Evolutionary conservation across 1,284 basidiomycete species (phyloP), one percentile per base, ranked within the genome.

Genomic region (Inonotus hispidus): DNA sequence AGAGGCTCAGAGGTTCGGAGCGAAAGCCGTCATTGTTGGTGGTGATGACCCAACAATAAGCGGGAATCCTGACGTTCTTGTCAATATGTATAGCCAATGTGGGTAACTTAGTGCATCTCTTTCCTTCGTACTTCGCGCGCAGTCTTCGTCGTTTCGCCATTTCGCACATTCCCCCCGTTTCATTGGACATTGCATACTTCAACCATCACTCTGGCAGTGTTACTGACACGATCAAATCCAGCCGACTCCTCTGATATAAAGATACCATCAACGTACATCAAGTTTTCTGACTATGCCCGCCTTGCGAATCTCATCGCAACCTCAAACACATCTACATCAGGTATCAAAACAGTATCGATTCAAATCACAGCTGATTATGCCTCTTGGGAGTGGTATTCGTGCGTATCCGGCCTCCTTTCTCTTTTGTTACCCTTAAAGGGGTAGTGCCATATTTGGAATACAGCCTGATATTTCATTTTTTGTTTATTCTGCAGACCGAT

Each of bases 41-140:
- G 93, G 94, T 53, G 80, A 87, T 66, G 81, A 87, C 68, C 84
- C 85, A 37, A 78, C 77, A 21, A 66, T 79, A 53, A 84, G 84
- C 11, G 84, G 88, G 3, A 81, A 82, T 67, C 84, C 91, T 16
- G 89, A 92, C 68, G 81, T 82, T n/a, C 77, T 95, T 63, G 82
- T 95, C 46, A 94, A 91, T 64, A 95, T 95, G 93, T 94, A 89
- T 73, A 91, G 88, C 71, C 90, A 90, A 72, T 86, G 88, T 90
- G 66, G 57, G 81, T 71, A 32, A 1, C 5, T 37, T 21, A 21
- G 35, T 45, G 50, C n/a, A 13, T 29, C 45, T 52, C 6, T 38
- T 37, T 38, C 6, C 60, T 57, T 57, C 53, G 37, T 66, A 3
- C 23, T 14, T 23, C n/a, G n/a, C n/a, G n/a, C n/a, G n/a, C n/a